Evolutionary conservation across 768 basidiomycete species (phyloP).

Genomic region (Lepiota venenata): DNA sequence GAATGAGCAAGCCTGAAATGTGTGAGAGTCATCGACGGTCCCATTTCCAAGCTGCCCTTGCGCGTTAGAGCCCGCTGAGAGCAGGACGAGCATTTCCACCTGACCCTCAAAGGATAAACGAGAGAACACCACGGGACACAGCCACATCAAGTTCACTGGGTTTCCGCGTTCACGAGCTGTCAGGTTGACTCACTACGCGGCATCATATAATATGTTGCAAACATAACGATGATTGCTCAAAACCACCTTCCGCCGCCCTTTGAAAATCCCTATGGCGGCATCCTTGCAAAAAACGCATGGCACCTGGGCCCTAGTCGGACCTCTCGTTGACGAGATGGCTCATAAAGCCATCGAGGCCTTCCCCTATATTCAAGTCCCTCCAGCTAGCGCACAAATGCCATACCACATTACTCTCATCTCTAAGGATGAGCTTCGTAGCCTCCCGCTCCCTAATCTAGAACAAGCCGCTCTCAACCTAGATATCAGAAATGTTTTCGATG

Average conservation of each 20-base stretch:
- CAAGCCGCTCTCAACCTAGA: constrained; percentile 18
- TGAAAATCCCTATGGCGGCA: background rate
- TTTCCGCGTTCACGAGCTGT: background rate
- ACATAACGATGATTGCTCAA: no score
- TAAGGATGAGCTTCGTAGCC: constrained; percentile 33
- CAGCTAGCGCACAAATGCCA: constrained; percentile 1
- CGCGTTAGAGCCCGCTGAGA: constrained; percentile 48
- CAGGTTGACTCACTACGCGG: background rate
- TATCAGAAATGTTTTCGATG: constrained; percentile 27
- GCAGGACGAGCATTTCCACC: constrained; percentile 19
- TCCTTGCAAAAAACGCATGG: background rate
- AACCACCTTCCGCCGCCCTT: no score
- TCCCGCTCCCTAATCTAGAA: constrained; percentile 18
- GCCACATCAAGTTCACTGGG: background rate
- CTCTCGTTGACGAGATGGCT: background rate
- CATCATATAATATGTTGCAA: background rate
- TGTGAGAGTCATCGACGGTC: constrained; percentile 41
- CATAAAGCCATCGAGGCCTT: background rate
- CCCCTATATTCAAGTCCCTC: background rate
- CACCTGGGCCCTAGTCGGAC: background rate
- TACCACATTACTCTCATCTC: constrained; percentile 40
- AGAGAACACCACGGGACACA: background rate
- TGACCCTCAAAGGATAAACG: no score
- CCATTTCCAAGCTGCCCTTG: constrained; percentile 49
- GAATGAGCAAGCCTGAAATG: constrained; percentile 40